phyloP scores from a whole-genome alignment of 139 green algal species.

The Micromonas commoda region DNA sequence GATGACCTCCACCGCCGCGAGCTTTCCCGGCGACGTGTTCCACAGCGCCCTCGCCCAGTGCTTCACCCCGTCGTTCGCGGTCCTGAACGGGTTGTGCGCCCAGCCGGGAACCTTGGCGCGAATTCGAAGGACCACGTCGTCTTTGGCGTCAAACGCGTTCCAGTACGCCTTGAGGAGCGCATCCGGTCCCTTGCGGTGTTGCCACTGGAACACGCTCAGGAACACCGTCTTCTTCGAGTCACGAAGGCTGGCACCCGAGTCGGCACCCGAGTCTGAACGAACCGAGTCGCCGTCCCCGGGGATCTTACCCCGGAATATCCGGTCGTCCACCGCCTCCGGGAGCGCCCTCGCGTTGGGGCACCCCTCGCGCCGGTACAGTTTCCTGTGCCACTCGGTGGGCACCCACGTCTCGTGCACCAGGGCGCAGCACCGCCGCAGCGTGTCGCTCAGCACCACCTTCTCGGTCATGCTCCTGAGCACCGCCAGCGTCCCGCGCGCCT shows the following conservation, averaged over 20 bases:
- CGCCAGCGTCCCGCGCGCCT: background rate
- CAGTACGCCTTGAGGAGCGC: conserved; percentile 51
- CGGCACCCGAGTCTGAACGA: too few relatives aligned
- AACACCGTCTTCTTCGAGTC: background rate
- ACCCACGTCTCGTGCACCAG: background rate
- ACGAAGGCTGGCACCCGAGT: too few relatives aligned
- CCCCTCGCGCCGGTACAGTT: background rate
- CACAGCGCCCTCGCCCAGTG: background rate
- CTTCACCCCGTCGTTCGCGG: background rate
- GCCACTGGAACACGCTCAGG: conserved; percentile 60
- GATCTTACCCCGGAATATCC: background rate
- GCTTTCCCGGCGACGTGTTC: background rate
- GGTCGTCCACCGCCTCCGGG: background rate
- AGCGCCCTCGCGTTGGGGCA: too few relatives aligned
- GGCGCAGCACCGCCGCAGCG: background rate
- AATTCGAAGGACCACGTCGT: conserved; percentile 38
- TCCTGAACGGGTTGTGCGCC: background rate
- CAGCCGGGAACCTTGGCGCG: conserved; percentile 28
- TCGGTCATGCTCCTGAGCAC: background rate
- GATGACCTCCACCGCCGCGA: background rate
- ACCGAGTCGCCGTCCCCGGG: too few relatives aligned
- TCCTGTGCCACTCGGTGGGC: background rate
- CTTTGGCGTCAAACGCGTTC: conserved; percentile 37
- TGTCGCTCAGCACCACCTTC: background rate
- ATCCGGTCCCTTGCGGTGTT: conserved; percentile 55